phyloP scores from a whole-genome alignment of 163 green algal species.

The Scenedesmus sp. region DNA sequence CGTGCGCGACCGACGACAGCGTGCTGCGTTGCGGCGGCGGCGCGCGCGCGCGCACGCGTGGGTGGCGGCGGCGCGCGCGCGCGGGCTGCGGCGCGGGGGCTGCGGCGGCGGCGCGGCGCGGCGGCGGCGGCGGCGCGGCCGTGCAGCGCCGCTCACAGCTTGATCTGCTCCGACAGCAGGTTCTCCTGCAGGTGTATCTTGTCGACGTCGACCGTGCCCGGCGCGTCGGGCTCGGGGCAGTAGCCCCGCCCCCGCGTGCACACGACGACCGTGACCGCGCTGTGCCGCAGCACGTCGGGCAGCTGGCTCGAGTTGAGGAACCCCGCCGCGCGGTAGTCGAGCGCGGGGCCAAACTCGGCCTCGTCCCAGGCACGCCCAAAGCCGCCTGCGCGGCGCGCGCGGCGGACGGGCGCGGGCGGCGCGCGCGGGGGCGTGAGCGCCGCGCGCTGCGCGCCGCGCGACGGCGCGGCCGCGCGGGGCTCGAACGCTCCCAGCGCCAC shows the following conservation, averaged over 20 bases:
- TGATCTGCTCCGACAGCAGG: conserved; percentile 34
- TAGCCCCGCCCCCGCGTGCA: conserved; percentile 35
- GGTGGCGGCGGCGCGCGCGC: too few species aligned
- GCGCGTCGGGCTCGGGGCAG: conserved; percentile 32
- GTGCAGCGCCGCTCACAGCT: conserved; percentile 27
- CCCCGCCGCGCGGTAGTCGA: conserved; percentile 77
- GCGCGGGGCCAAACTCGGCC: conserved; percentile 51
- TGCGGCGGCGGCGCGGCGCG: too few species aligned
- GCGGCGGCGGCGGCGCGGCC: too few species aligned
- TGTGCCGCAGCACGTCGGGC: not conserved
- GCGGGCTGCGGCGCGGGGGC: too few species aligned
- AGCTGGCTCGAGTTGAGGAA: conserved; percentile 74
- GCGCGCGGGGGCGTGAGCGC: too few species aligned
- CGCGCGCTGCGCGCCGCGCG: too few species aligned
- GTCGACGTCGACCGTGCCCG: conserved; percentile 38
- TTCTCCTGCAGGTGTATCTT: conserved; percentile 46
- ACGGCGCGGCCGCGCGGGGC: too few species aligned
- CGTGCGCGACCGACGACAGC: conserved; percentile 45
- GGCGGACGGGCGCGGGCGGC: too few species aligned
- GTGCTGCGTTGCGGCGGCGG: conserved; percentile 14
- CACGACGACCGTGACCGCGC: conserved; percentile 8
- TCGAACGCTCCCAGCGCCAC: too few species aligned
- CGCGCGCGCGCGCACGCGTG: too few species aligned
- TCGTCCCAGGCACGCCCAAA: not conserved
- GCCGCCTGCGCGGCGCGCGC: conserved; percentile 30